These are phyloP conservation scores for Rhodamnia argentea DNA, from an alignment of 345 rosid species.

Conservation along the genomic window DNA sequence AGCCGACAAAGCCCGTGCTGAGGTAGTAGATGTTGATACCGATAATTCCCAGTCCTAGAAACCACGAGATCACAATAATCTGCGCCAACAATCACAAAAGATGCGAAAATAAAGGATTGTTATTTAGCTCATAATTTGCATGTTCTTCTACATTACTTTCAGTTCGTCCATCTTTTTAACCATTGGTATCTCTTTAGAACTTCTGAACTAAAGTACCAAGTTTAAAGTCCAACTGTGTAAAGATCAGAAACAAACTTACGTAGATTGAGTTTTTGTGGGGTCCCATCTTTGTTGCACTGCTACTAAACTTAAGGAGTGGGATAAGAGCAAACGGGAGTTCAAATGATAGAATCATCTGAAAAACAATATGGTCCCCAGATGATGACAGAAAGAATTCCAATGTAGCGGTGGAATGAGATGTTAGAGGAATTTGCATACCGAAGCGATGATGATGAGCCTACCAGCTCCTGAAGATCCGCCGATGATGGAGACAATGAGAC, in stretches of 20 bases:
- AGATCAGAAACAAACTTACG: not conserved
- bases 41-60: conserved; percentile 35
- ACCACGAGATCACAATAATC: conserved; percentile 50
- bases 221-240: not conserved
- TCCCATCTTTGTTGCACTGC: conserved; percentile 61
- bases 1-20: conserved; percentile 34
- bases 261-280: conserved; percentile 52
- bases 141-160: not conserved
- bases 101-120: not conserved
- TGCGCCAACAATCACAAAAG: conserved; percentile 1
- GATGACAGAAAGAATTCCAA: conserved; percentile 30
- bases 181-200: conserved; percentile 7
- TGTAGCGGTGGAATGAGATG: not conserved
- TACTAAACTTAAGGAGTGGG: conserved; percentile 67
- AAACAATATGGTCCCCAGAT: not conserved
- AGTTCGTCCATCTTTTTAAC: conserved; percentile 14
- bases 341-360: conserved; percentile 53
- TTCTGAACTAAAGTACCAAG: not conserved
- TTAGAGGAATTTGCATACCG: conserved; percentile 20
- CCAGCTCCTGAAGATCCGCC: conserved; percentile 60
- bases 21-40: conserved; percentile 56
- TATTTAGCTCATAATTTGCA: not conserved
- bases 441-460: conserved; percentile 46
- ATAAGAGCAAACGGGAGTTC: conserved; percentile 45
- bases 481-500: conserved; percentile 46